Conservation (phyloP, 2,329 filamentous ascomycete genomes). For the Cytospora chrysosperma region DNA sequence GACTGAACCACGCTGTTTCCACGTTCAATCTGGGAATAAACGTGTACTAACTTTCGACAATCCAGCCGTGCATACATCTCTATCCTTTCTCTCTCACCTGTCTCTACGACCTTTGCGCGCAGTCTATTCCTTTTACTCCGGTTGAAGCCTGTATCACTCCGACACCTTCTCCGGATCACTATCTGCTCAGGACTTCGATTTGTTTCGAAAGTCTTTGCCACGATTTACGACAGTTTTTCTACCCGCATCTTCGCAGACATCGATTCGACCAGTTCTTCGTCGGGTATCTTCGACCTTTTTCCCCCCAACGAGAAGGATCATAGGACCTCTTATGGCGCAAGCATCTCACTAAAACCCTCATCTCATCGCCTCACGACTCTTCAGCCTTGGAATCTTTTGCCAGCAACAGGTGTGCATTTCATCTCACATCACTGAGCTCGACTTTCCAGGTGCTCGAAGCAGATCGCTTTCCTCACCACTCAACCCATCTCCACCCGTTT, state of each 20-base stretch:
- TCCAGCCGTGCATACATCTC: constrained; percentile 20
- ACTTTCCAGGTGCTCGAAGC: constrained; percentile 41
- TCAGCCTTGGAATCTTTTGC: constrained; percentile 36
- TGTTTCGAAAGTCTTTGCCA: constrained; percentile 8
- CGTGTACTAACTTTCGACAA: constrained; percentile 15
- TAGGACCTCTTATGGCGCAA: constrained; percentile 38
- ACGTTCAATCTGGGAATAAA: constrained; percentile 4
- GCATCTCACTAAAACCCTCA: constrained; percentile 35
- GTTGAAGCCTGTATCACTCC: constrained; percentile 1
- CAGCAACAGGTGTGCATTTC: constrained; percentile 31
- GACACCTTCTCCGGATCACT: not conserved
- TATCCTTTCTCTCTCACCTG: not conserved
- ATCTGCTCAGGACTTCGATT: constrained; percentile 9
- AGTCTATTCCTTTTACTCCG: not conserved
- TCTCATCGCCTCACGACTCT: constrained; percentile 33
- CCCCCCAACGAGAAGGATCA: constrained; percentile 8
- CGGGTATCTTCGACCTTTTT: not conserved
- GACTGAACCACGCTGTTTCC: constrained; percentile 7
- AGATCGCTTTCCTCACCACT: constrained; percentile 32
- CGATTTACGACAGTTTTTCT: not conserved
- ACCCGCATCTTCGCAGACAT: constrained; percentile 8
- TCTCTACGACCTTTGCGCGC: constrained; percentile 3
- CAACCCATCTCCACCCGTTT: constrained; percentile 28
- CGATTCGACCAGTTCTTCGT: constrained; percentile 2
- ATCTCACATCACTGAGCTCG: constrained; percentile 30